phyloP scores from a whole-genome alignment of 306 rosid species.

The Trichosanthes cucumerina region DNA sequence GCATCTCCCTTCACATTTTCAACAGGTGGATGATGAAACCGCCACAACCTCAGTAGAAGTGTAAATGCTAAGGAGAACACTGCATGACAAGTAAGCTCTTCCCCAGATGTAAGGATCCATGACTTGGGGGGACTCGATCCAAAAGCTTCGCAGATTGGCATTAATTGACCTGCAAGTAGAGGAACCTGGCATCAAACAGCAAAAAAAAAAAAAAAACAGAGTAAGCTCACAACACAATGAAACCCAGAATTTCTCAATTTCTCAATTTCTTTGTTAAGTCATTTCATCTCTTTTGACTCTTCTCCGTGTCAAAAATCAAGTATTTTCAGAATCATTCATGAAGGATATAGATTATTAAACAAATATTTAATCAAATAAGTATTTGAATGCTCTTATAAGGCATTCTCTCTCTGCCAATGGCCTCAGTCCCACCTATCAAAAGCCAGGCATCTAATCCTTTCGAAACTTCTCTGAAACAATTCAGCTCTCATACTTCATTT shows the following conservation, averaged over 20 bases:
- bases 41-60: constrained; percentile 80
- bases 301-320: neutral
- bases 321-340: neutral
- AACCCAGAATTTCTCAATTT: neutral
- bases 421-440: neutral
- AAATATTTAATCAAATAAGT: neutral
- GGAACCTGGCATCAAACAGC: constrained; percentile 58
- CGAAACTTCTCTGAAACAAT: neutral
- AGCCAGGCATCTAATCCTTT: neutral
- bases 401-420: neutral
- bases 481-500: neutral
- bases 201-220: constrained; percentile 11
- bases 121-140: constrained; percentile 59
- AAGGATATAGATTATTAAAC: neutral
- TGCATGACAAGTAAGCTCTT: constrained; percentile 60
- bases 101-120: constrained; percentile 48
- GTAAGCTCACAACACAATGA: constrained; percentile 18
- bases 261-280: neutral
- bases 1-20: constrained; percentile 52
- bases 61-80: constrained; percentile 82
- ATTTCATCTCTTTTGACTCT: neutral
- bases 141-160: constrained; percentile 80
- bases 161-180: constrained; percentile 60
- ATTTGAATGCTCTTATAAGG: neutral
- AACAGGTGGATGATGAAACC: constrained; percentile 61